phyloP scores from a whole-genome alignment of 441 rosid species.

The Erodium trifolium region DNA sequence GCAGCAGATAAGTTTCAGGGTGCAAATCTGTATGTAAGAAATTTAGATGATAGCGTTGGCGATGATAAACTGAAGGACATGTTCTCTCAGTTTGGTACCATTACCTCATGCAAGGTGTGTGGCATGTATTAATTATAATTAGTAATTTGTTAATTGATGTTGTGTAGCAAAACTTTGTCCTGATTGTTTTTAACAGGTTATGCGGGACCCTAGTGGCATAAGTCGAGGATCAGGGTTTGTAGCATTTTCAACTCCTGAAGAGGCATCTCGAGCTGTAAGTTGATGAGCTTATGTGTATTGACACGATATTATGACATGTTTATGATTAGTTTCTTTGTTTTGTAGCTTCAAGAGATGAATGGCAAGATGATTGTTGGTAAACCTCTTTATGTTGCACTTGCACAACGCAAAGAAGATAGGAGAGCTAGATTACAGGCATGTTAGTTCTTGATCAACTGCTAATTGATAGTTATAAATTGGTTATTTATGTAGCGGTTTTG shows the following conservation, averaged over 20 bases:
- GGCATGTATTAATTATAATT: constrained; percentile 1
- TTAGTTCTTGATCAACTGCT: neutral
- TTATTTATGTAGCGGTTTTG: neutral
- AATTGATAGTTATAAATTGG: neutral
- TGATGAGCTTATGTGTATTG: constrained; percentile 1
- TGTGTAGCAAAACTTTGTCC: neutral
- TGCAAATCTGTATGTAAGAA: constrained; percentile 51
- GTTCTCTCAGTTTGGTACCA: constrained; percentile 32
- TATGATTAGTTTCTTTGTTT: constrained; percentile 12
- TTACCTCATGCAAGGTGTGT: constrained; percentile 45
- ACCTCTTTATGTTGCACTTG: constrained; percentile 70
- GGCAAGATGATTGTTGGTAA: constrained; percentile 67
- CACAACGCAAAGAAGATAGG: constrained; percentile 68
- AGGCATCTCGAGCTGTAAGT: constrained; percentile 14
- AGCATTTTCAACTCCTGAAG: neutral
- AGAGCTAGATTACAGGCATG: constrained; percentile 64
- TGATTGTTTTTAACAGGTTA: neutral
- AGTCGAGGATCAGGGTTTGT: neutral
- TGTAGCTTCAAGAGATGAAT: constrained; percentile 59
- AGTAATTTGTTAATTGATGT: neutral
- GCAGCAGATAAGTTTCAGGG: constrained; percentile 49
- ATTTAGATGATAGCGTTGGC: constrained; percentile 53
- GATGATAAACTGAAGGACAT: constrained; percentile 71
- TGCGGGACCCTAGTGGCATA: neutral
- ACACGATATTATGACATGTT: constrained; percentile 1